A percentile compares a stretch with the other conserved stretches of the same genome.
These are phyloP conservation scores for Phoma sp. DNA, from an alignment of 2,329 filamentous ascomycete genomes.

Conservation along the genomic window DNA sequence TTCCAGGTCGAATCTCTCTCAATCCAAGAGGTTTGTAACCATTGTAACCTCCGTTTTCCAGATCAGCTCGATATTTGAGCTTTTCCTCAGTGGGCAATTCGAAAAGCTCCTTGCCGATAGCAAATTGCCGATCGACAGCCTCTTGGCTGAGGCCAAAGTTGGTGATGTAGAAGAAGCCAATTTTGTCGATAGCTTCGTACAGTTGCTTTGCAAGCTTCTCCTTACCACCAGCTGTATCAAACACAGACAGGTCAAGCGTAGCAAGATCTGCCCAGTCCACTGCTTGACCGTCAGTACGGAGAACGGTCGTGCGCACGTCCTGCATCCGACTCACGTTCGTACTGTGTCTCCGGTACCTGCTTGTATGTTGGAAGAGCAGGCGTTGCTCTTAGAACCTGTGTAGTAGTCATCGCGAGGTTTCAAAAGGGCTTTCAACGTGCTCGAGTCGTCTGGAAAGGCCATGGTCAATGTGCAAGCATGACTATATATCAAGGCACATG, in stretches of 20 bases:
- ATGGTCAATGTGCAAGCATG: not conserved
- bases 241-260: conserved; percentile 53
- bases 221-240: conserved; percentile 62
- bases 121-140: conserved; percentile 25
- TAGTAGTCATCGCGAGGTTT: conserved; percentile 1
- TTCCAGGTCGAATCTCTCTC: conserved; percentile 38
- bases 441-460: not conserved
- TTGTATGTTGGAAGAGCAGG: conserved; percentile 1
- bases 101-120: conserved; percentile 22
- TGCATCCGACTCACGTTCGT: not conserved
- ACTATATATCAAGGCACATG: not conserved
- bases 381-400: not conserved
- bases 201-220: conserved; percentile 61
- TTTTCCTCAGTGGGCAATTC: conserved; percentile 22
- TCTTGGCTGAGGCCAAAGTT: conserved; percentile 26
- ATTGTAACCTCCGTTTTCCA: conserved; percentile 54
- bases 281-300: not conserved
- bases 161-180: conserved; percentile 26
- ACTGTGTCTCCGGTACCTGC: conserved; percentile 3
- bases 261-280: conserved; percentile 25
- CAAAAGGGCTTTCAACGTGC: not conserved
- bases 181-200: conserved; percentile 55
- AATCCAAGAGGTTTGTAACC: conserved; percentile 41
- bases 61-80: conserved; percentile 18
- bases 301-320: not conserved